Base-by-base conservation (phyloP, 768 basidiomycete genomes). In the Naganishia antarctica region DNA sequence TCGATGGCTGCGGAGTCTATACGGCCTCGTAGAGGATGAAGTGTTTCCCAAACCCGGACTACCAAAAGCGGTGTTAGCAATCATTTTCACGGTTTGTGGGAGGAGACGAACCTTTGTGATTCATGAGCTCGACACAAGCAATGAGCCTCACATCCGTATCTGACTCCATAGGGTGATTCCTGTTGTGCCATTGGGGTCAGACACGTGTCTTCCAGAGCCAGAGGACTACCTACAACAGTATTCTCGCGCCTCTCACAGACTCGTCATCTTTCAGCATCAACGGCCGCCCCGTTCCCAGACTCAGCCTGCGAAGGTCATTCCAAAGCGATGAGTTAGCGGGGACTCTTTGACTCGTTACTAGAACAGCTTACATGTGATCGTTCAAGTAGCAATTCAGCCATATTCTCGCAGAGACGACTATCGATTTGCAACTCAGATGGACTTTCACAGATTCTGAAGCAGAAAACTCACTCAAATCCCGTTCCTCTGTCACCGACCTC, bases 311-410 rank as follows among this genome's bases (percentile, higher is more conserved):
- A n/a, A n/a, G n/a, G n/a, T n/a, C n/a, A n/a, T n/a, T n/a, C n/a
- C n/a, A n/a, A n/a, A n/a, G n/a, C n/a, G n/a, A n/a, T n/a, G n/a
- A n/a, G n/a, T n/a, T n/a, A n/a, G n/a, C n/a, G n/a, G n/a, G n/a
- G n/a, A n/a, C n/a, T n/a, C n/a, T n/a, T n/a, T n/a, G n/a, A n/a
- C n/a, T 64, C 51, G 41, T 13, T 12, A 4, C n/a, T 15, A 26
- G 16, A 12, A 23, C 15, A 44, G 59, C 29, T 37, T 6, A 90
- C 90, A 92, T 89, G 79, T 92, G 91, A 80, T 94, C 92, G 71
- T 94, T 91, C 89, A 91, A 91, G 75, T 93, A 94, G 45, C 94
- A 82, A 74, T 91, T 92, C 65, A 93, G 81, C 91, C 91, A 96
- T 66, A 93, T 91, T 57, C 92, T 83, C 2, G 91, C 90, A 66